Percentiles rank a stretch among this genome's conserved stretches.
Conservation (phyloP, 495 filamentous ascomycete species). For the Margaritispora aquatica region DNA sequence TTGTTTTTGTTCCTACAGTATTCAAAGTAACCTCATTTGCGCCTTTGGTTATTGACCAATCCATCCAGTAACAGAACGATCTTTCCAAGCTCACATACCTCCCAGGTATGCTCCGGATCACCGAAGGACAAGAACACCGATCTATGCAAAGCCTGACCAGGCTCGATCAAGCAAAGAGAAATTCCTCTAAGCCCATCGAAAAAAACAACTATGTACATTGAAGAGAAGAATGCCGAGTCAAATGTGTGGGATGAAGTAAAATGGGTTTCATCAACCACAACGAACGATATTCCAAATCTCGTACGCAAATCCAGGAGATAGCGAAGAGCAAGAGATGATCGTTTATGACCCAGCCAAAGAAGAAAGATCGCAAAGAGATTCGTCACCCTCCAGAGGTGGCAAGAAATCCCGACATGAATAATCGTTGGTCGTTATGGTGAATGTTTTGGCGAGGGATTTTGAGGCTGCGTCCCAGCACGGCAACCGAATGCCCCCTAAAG, state of each 20-base stretch:
- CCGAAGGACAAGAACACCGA: constrained; percentile 4
- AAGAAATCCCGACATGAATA: constrained; percentile 7
- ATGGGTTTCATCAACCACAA: not conserved
- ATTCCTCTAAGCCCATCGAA: not conserved
- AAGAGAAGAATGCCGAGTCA: not conserved
- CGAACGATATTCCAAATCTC: not conserved
- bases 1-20: not conserved
- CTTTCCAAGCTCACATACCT: constrained; percentile 16
- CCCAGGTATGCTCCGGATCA: constrained; percentile 11
- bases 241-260: not conserved
- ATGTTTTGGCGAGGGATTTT: constrained; percentile 8
- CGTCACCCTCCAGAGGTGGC: constrained; percentile 18
- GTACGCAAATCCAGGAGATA: not conserved
- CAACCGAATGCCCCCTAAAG: constrained; percentile 12
- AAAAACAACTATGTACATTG: not conserved
- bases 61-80: not conserved
- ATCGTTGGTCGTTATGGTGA: not conserved
- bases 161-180: not conserved
- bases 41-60: not conserved
- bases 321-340: not conserved
- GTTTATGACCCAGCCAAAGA: constrained; percentile 8
- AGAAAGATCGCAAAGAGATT: constrained; percentile 9
- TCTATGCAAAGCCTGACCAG: not conserved
- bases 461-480: constrained; percentile 10
- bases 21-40: not conserved